Conservation (phyloP, 1,284 basidiomycete species). For the Mycena citricolor region DNA sequence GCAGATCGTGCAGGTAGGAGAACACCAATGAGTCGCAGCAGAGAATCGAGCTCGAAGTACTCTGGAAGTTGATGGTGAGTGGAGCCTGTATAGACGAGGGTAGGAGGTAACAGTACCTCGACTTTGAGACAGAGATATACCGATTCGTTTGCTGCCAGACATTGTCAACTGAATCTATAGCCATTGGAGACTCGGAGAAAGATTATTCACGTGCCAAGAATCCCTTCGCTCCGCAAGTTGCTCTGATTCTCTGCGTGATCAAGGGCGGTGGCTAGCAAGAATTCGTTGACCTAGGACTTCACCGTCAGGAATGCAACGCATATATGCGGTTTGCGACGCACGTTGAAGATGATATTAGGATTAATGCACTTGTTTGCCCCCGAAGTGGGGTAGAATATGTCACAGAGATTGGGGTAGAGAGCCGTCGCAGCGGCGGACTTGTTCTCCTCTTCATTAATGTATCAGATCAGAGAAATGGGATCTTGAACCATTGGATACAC, state of each 20-base stretch:
- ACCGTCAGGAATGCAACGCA: neutral
- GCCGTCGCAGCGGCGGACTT: slow-evolving; percentile 5
- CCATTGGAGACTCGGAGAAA: neutral
- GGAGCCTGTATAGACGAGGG: neutral
- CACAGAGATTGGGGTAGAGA: slow-evolving; percentile 9
- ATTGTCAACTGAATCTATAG: neutral
- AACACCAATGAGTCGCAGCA: slow-evolving; percentile 11
- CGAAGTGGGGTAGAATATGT: slow-evolving; percentile 9
- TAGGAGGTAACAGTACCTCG: slow-evolving; percentile 6
- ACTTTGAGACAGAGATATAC: slow-evolving; percentile 7
- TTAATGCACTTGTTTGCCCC: slow-evolving; percentile 4
- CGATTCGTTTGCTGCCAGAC: slow-evolving; percentile 6
- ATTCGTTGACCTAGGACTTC: slow-evolving; percentile 11
- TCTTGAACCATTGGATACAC: neutral
- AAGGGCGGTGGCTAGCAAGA: slow-evolving; percentile 8
- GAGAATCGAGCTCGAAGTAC: slow-evolving; percentile 12
- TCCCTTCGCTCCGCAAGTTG: slow-evolving; percentile 9
- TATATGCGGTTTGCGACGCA: slow-evolving; percentile 8
- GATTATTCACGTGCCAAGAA: slow-evolving; percentile 17
- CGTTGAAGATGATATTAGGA: slow-evolving; percentile 14
- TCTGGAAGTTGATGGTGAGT: slow-evolving; percentile 6
- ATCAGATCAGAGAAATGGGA: no score
- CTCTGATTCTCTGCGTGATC: slow-evolving; percentile 15
- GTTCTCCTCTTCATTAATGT: slow-evolving; percentile 11
- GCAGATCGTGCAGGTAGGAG: slow-evolving; percentile 8